Base-by-base conservation (phyloP, 2,329 filamentous ascomycete genomes). In the Rhexocercosporidium sp. region DNA sequence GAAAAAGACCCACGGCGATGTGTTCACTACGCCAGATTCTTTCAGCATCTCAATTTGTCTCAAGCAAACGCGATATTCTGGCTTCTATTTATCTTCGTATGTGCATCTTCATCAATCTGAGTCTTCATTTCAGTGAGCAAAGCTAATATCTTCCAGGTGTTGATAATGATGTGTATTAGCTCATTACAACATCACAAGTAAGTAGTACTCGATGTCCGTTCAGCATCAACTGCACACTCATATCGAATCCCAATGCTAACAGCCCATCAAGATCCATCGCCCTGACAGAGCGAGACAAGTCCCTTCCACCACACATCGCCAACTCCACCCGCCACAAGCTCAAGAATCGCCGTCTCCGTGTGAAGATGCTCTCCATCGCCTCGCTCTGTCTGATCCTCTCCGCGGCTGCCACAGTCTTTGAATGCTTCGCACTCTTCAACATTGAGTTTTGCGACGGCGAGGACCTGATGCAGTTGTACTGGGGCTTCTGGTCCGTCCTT, bases 401-500 rank as follows among this genome's bases (percentile, higher is more conserved):
- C 0, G 78, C 82, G 3, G 76, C 77, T 37, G 77, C 83, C 14
- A 79, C 86, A 31, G 77, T 87, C 62, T 80, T 88, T 77, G 86
- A 89, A 74, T 84, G 84, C 16, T 88, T 83, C 54, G 73, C 74
- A 1, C 47, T 67, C 1, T 72, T 76, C 67, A 73, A 74, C 53
- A 74, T 76, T 46, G 54, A 88, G 70, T 89, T 86, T 70, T 89
- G 86, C 69, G 84, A 86, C 44, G 86, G 85, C 11, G 86, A 89
- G 71, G 84, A 88, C 70, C 81, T 88, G 64, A 87, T 88, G 78
- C 82, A 71, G 29, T 77, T 88, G 0, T 88, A 87, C 76, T 88
- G 86, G 86, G 84, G 86, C 0, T 87, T 86, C 1, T 88, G 86
- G 85, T 86, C 85, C 25, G 85, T 87, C 81, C 78, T 87, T 5